Conservation (phyloP, 257 asterid species). For the Ajuga chamaepitys region DNA sequence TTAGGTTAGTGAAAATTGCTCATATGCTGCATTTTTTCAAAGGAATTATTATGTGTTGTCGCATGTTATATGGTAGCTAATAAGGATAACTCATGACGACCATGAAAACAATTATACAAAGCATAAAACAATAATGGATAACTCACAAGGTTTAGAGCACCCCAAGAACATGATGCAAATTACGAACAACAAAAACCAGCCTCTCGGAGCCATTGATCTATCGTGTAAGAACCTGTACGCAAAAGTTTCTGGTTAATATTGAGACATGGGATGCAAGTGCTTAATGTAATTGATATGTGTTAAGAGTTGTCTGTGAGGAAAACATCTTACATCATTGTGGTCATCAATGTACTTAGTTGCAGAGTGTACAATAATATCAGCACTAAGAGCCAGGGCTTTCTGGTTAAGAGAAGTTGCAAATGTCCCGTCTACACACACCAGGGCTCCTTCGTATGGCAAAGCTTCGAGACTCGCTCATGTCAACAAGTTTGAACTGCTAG, state of each 20-base stretch:
- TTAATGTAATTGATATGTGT: background rate
- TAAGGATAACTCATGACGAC: no score
- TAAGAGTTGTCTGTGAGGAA: background rate
- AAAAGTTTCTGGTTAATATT: background rate
- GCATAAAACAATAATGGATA: background rate
- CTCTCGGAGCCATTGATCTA: constrained; percentile 80
- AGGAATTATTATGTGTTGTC: background rate
- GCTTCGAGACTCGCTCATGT: constrained; percentile 79
- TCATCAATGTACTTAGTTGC: constrained; percentile 85
- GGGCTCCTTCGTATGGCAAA: constrained; percentile 79
- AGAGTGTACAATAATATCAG: constrained; percentile 85
- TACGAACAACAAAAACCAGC: constrained; percentile 59
- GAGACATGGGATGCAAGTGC: background rate
- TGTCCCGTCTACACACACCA: constrained; percentile 83
- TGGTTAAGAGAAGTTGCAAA: constrained; percentile 94
- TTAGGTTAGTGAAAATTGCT: no score
- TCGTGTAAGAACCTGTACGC: constrained; percentile 74
- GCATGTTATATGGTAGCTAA: no score
- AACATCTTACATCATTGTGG: constrained; percentile 72
- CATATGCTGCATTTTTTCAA: background rate
- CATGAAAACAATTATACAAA: background rate
- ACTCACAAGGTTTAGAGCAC: constrained; percentile 87
- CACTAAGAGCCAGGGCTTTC: constrained; percentile 89
- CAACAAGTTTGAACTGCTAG: no score
- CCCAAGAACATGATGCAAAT: constrained; percentile 90